phyloP scores from a whole-genome alignment of 306 rosid genomes.

The Quercus robur region DNA sequence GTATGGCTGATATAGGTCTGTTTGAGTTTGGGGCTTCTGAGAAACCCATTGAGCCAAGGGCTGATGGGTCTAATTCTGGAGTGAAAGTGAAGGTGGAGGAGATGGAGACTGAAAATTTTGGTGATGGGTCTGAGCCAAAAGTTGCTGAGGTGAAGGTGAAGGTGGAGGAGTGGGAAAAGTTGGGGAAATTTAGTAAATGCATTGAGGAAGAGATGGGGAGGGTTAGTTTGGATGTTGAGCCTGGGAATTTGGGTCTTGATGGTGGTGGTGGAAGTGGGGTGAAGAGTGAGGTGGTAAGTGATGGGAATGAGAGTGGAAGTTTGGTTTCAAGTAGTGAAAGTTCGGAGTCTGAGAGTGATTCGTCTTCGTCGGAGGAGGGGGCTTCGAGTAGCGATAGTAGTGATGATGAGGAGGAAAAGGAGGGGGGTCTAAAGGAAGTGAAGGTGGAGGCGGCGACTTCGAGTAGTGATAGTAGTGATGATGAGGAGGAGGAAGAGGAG shows the following conservation, averaged over 20 bases:
- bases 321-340: slow-evolving; percentile 5
- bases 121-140: no score
- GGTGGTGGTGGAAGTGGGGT: slow-evolving; percentile 16
- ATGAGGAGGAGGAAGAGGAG: slow-evolving; percentile 10
- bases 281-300: slow-evolving; percentile 11
- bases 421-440: slow-evolving; percentile 3
- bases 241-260: slow-evolving; percentile 12
- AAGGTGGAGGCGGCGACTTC: slow-evolving; percentile 14
- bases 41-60: slow-evolving; percentile 6
- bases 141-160: slow-evolving; percentile 10
- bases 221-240: slow-evolving; percentile 39
- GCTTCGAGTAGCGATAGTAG: slow-evolving; percentile 21
- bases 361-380: slow-evolving; percentile 22
- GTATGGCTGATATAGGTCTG: slow-evolving; percentile 28
- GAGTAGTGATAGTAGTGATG: slow-evolving; percentile 14
- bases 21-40: neutral
- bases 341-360: slow-evolving; percentile 38
- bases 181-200: slow-evolving; percentile 18
- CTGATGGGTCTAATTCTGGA: neutral
- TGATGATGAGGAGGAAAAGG: neutral
- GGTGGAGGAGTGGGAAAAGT: slow-evolving; percentile 7
- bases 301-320: slow-evolving; percentile 26
- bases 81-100: slow-evolving; percentile 11
- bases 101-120: no score
- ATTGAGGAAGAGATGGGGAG: slow-evolving; percentile 49